Conservation (phyloP, 345 rosid genomes). For the Euphorbia lathyris region DNA sequence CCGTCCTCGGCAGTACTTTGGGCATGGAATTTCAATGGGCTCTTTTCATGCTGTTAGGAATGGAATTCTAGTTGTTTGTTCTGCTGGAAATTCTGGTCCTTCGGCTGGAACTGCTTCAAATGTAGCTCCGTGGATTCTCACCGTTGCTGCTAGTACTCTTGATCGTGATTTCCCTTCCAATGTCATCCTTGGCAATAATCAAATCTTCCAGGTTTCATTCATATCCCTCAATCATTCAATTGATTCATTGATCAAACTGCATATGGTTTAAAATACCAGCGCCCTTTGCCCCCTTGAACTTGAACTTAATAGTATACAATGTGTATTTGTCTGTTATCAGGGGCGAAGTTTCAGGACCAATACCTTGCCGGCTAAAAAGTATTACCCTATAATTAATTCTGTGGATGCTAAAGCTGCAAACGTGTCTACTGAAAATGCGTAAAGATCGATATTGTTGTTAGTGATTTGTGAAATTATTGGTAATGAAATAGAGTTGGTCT, state of each 20-base stretch:
- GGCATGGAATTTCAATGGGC: constrained; percentile 10
- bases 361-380: neutral
- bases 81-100: constrained; percentile 14
- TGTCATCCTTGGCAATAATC: constrained; percentile 17
- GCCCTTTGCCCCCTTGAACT: no score
- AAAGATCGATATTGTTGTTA: neutral
- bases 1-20: neutral
- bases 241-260: no score
- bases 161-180: constrained; percentile 13
- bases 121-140: constrained; percentile 24
- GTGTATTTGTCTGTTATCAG: constrained; percentile 1
- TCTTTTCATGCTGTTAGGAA: constrained; percentile 20
- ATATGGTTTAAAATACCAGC: no score
- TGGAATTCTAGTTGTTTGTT: constrained; percentile 22
- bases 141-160: constrained; percentile 24
- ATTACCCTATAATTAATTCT: constrained; percentile 8
- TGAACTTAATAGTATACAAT: no score
- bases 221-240: no score
- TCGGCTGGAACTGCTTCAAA: neutral
- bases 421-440: constrained; percentile 7
- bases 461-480: no score
- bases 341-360: constrained; percentile 20
- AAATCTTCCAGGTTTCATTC: no score
- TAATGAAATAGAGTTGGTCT: no score
- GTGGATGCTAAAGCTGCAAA: constrained; percentile 16